Base-by-base conservation (phyloP, 176 grass and related monocot species). In the Zizania latifolia region DNA sequence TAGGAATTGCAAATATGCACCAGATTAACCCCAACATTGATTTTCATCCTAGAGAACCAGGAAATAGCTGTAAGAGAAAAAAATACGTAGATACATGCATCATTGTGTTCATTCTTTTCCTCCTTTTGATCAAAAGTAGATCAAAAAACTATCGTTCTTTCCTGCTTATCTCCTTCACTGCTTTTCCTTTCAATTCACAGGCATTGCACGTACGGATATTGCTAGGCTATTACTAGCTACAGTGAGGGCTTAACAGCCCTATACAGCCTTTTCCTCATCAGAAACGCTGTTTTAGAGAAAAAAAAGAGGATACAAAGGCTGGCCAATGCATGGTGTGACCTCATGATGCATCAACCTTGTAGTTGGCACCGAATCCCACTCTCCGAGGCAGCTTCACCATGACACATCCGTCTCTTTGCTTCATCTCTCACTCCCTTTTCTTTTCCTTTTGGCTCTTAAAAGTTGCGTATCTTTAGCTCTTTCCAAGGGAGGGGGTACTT, bases 391-490 rank as follows among this genome's bases (percentile, higher is more conserved):
- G 78, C 89, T 89, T 92, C 85, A 85, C 72, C 82, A 60, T 89
- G 85, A 92, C 85, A 82, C 81, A 55, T 80, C 65, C 79, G 66
- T 71, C 76, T 83, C 72, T 68, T 78, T 77, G 63, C 55, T 74
- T 70, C 48, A 71, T 65, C 78, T 58, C 54, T 62, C 68, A 62
- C 65, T 21, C 30, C 17, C 33, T 76, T 65, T 78, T 66, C 61
- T 75, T 76, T 65, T 69, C 71, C 80, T 90, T 92, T 92, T 41
- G 78, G 78, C 55, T 55, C 79, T 74, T 55, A 51, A 90, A 92
- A 92, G 89, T 85, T 85, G 78, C 43, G 74, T 85, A 82, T 92
- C 89, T 85, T 65, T 92, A 85, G 70, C 89, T 88, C 89, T 89
- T 92, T 92, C 81, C 78, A 85, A 92, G 78, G 74, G 76, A 34